Conservation (phyloP, 345 rosid genomes). For the Abelmoschus esculentus region DNA sequence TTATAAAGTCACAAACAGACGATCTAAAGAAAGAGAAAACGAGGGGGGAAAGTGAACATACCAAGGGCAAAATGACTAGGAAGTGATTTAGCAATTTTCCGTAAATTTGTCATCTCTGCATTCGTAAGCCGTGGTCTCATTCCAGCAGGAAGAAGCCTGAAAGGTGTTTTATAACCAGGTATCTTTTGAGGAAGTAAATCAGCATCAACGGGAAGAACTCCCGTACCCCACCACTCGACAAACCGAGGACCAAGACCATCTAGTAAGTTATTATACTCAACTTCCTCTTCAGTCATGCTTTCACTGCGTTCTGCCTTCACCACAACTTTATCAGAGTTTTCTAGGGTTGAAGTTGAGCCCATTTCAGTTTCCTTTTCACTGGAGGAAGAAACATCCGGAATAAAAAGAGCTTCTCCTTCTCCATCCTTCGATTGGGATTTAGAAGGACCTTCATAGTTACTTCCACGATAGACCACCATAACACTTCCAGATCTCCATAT, state of each 20-base stretch:
- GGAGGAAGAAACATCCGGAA: constrained; percentile 66
- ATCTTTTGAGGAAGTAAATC: constrained; percentile 76
- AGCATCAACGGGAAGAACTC: constrained; percentile 91
- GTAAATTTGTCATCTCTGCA: constrained; percentile 90
- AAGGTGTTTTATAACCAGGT: constrained; percentile 88
- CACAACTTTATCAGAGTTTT: constrained; percentile 32
- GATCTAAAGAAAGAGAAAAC: constrained; percentile 6
- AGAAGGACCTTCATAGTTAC: constrained; percentile 65
- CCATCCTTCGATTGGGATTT: constrained; percentile 26
- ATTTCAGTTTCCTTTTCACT: constrained; percentile 24
- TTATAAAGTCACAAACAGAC: constrained; percentile 11
- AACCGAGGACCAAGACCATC: constrained; percentile 94
- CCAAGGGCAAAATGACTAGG: constrained; percentile 99
- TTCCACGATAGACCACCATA: constrained; percentile 87
- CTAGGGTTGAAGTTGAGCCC: constrained; percentile 20
- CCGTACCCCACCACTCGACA: constrained; percentile 98
- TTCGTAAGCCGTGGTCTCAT: constrained; percentile 86
- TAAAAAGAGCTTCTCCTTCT: constrained; percentile 50
- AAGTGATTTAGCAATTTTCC: constrained; percentile 80
- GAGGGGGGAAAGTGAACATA: constrained; percentile 24
- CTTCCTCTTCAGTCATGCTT: constrained; percentile 72
- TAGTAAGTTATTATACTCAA: constrained; percentile 55
- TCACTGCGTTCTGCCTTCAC: constrained; percentile 25
- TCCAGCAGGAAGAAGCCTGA: constrained; percentile 93
- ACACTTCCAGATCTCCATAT: constrained; percentile 98